These are phyloP conservation scores for Udeniomyces megalosporus DNA, from an alignment of 768 basidiomycete species.

Conservation along the genomic window DNA sequence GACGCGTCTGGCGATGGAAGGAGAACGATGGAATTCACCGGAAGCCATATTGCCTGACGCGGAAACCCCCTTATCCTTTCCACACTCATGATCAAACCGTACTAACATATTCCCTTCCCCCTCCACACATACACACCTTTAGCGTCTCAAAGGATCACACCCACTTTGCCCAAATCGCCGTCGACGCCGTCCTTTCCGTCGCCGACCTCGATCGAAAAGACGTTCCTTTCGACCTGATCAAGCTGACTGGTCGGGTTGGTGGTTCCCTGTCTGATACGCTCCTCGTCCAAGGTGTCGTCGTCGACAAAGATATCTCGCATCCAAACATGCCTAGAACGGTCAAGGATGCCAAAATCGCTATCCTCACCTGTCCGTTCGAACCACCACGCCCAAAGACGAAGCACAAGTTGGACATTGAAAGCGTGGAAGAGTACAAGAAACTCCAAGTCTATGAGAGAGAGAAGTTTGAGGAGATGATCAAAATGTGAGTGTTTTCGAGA, in stretches of 20 bases:
- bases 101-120: no score
- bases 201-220: slow-evolving; percentile 89
- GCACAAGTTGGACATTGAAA: slow-evolving; percentile 93
- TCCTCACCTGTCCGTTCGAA: slow-evolving; percentile 97
- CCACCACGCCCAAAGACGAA: slow-evolving; percentile 98
- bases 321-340: slow-evolving; percentile 89
- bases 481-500: slow-evolving; percentile 31
- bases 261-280: slow-evolving; percentile 88
- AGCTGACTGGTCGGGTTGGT: slow-evolving; percentile 97
- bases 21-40: no score
- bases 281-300: slow-evolving; percentile 89
- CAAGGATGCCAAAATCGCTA: slow-evolving; percentile 78
- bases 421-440: slow-evolving; percentile 91
- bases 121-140: slow-evolving; percentile 1
- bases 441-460: slow-evolving; percentile 86
- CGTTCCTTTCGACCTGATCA: slow-evolving; percentile 94
- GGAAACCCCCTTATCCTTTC: no score
- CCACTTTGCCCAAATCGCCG: slow-evolving; percentile 93
- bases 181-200: slow-evolving; percentile 87
- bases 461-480: slow-evolving; percentile 95
- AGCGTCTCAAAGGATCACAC: slow-evolving; percentile 93
- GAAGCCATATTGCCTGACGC: no score
- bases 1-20: no score
- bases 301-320: slow-evolving; percentile 99
- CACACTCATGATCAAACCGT: no score